Evolutionary conservation across 1,139 yeast genomes (phyloP).

Genomic region (Geotrichum histeridarum): DNA sequence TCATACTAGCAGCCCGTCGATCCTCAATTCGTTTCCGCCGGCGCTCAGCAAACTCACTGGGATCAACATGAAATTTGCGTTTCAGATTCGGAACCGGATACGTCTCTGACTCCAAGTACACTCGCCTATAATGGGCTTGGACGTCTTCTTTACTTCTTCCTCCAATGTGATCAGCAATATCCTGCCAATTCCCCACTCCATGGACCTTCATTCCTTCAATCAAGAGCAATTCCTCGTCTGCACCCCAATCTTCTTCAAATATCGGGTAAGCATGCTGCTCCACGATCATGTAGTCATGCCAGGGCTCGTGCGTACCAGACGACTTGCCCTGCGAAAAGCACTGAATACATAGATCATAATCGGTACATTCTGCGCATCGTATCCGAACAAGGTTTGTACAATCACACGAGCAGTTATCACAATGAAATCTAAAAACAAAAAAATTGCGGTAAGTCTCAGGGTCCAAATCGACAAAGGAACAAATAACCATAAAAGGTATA

Average conservation of each 20-base stretch:
- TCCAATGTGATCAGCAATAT: conserved; percentile 90
- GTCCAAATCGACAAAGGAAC: conserved; percentile 57
- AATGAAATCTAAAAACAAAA: conserved; percentile 50
- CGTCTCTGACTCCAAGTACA: conserved; percentile 69
- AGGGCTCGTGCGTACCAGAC: conserved; percentile 85
- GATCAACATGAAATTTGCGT: conserved; percentile 60
- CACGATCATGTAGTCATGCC: conserved; percentile 85
- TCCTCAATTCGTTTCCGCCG: conserved; percentile 69
- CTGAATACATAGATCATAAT: conserved; percentile 93
- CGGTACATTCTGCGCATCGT: conserved; percentile 86
- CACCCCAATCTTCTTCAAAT: conserved; percentile 91
- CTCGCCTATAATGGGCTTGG: conserved; percentile 71
- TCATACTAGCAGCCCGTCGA: conserved; percentile 54
- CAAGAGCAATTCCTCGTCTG: conserved; percentile 86
- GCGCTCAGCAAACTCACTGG: conserved; percentile 62
- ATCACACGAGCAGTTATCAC: conserved; percentile 93
- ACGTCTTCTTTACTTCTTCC: conserved; percentile 93
- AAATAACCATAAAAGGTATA: neutral
- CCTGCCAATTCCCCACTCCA: conserved; percentile 97
- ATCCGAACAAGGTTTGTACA: conserved; percentile 88
- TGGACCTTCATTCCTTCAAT: conserved; percentile 70
- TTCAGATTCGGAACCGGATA: conserved; percentile 71
- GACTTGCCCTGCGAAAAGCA: conserved; percentile 83
- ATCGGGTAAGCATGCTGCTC: conserved; percentile 96
- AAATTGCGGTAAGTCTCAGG: conserved; percentile 3